Evolutionary conservation across 2,329 filamentous ascomycete species (phyloP).

Genomic region (Chaetomiaceae sp.): DNA sequence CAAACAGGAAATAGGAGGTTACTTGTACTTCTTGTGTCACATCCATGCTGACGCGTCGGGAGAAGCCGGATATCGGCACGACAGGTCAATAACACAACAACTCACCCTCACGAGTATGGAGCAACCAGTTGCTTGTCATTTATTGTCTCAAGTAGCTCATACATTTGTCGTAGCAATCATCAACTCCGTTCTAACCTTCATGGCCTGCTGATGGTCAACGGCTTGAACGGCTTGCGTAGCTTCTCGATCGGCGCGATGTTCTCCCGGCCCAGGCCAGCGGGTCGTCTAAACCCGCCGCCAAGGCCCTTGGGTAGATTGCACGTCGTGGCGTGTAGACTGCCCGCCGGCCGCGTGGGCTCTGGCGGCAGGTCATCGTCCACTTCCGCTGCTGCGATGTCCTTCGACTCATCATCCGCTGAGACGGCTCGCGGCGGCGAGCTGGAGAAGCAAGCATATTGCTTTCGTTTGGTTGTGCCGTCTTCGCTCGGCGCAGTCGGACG

Average conservation of each 20-base stretch:
- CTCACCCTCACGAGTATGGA: no score
- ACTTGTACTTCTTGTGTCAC: no score
- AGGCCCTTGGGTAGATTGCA: slow-evolving; percentile 33
- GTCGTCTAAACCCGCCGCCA: slow-evolving; percentile 36
- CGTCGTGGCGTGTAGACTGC: slow-evolving; percentile 48
- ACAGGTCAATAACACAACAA: no score
- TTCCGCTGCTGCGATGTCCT: slow-evolving; percentile 21
- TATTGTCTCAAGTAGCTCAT: no score
- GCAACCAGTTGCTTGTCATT: no score
- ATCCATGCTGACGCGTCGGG: no score
- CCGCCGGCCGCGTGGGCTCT: slow-evolving; percentile 34
- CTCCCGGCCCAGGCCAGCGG: slow-evolving; percentile 36
- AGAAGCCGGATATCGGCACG: no score
- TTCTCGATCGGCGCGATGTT: slow-evolving; percentile 44
- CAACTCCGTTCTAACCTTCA: slow-evolving; percentile 3
- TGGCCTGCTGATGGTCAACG: slow-evolving; percentile 44
- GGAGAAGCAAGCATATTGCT: slow-evolving; percentile 52
- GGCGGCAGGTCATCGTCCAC: slow-evolving; percentile 26
- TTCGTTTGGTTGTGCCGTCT: slow-evolving; percentile 28
- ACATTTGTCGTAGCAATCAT: no score
- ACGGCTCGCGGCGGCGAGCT: slow-evolving; percentile 42
- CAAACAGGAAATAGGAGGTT: no score
- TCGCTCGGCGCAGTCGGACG: slow-evolving; percentile 29
- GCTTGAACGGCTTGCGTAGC: slow-evolving; percentile 51
- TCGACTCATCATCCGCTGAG: slow-evolving; percentile 12